Evolutionary conservation across 2,329 filamentous ascomycete genomes (phyloP).

Genomic region (Sarocladium kiliense): DNA sequence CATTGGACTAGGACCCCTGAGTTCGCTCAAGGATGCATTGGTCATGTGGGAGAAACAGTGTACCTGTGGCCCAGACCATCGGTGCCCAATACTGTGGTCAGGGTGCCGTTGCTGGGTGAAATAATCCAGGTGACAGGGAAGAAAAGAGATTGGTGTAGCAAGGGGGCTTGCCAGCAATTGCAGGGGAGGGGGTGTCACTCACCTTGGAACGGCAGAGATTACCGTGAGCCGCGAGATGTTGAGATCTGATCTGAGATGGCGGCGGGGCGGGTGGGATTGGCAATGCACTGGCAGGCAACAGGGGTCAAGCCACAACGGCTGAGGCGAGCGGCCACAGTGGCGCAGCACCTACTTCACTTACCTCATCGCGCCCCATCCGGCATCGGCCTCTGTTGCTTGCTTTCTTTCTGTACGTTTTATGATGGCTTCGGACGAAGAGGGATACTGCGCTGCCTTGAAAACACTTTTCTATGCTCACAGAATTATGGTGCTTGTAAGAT

Average conservation of each 20-base stretch:
- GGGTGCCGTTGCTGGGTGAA: background rate
- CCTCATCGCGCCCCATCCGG: background rate
- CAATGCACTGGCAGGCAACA: background rate
- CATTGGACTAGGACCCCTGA: no score
- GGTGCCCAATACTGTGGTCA: constrained; percentile 4
- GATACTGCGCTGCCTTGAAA: no score
- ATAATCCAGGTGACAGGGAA: background rate
- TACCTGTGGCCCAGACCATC: background rate
- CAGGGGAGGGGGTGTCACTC: background rate
- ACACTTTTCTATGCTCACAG: no score
- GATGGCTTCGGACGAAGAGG: no score
- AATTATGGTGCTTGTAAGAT: no score
- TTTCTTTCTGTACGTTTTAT: no score
- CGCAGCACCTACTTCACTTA: background rate
- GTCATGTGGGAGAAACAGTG: background rate
- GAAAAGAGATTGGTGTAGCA: background rate
- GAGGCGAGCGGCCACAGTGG: background rate
- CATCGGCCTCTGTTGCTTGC: background rate
- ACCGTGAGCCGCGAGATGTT: background rate
- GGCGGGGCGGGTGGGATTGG: background rate
- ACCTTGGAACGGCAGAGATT: background rate
- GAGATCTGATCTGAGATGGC: constrained; percentile 6
- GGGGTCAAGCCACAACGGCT: background rate
- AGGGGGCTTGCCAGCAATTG: background rate
- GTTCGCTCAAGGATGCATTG: no score